phyloP scores from a whole-genome alignment of 2,329 filamentous ascomycete genomes.

The Penicillium sp. region DNA sequence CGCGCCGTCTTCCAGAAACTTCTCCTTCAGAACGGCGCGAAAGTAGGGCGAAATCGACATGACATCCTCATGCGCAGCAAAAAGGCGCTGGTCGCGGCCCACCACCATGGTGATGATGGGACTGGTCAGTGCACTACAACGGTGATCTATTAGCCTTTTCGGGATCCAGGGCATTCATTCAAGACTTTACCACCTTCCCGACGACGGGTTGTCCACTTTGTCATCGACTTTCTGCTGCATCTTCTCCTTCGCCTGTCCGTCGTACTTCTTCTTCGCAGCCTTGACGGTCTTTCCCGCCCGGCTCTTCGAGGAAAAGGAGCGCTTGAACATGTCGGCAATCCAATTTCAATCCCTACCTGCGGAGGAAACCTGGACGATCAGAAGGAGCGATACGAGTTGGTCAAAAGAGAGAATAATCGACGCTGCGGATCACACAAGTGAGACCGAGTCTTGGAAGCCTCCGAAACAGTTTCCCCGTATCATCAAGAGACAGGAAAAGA shows the following conservation, averaged over 20 bases:
- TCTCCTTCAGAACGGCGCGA: slow-evolving; percentile 65
- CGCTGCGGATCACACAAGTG: slow-evolving; percentile 51
- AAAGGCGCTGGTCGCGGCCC: slow-evolving; percentile 79
- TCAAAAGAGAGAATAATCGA: slow-evolving; percentile 36
- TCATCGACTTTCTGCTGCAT: slow-evolving; percentile 77
- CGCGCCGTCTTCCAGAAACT: slow-evolving; percentile 67
- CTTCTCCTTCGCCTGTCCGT: slow-evolving; percentile 80
- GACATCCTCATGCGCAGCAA: slow-evolving; percentile 93
- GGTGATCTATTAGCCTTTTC: slow-evolving; percentile 3
- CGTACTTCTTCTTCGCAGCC: slow-evolving; percentile 69
- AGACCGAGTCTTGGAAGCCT: slow-evolving; percentile 54
- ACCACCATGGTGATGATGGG: slow-evolving; percentile 86
- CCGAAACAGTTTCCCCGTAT: slow-evolving; percentile 34
- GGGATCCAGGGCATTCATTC: slow-evolving; percentile 1
- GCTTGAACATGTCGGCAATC: slow-evolving; percentile 79
- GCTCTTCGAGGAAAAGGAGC: slow-evolving; percentile 79
- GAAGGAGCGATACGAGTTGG: slow-evolving; percentile 42
- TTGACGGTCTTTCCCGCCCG: slow-evolving; percentile 86
- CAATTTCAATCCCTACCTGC: slow-evolving; percentile 24
- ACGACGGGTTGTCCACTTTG: slow-evolving; percentile 63
- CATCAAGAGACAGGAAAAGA: slow-evolving; percentile 32
- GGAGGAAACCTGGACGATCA: slow-evolving; percentile 38
- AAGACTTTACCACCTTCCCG: slow-evolving; percentile 47
- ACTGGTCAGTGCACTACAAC: slow-evolving; percentile 52
- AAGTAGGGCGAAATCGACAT: slow-evolving; percentile 84